Evolutionary conservation across 768 basidiomycete species (phyloP), one percentile per base, ranked within the genome.

Genomic region (Rhodotorula kratochvilovae): DNA sequence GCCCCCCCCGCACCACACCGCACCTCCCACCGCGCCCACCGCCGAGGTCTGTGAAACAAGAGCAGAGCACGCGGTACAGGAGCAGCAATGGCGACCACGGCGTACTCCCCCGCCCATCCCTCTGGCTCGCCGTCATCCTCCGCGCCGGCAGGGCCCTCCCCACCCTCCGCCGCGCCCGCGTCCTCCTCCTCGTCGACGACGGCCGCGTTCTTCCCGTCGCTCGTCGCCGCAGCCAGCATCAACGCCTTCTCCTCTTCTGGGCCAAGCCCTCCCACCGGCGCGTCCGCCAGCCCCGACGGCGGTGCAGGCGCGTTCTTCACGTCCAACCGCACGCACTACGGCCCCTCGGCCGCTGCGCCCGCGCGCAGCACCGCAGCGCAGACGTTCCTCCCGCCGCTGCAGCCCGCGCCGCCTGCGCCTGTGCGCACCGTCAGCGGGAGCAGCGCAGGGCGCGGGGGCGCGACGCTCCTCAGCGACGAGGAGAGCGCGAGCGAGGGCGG

Each of bases 401-500:
- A 57, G 48, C 57, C 57, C 27, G 45, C 57, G 0, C 45, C 61
- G 8, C 13, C 65, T 3, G 11, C 5, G 60, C 46, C 50, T 57
- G 63, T 2, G 67, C 67, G 8, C 61, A 51, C 23, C 31, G 63
- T 36, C 39, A 61, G 11, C 61, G 60, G 54, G 63, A 68, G 15
- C 39, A 21, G 3, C n/a, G n/a, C n/a, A n/a, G n/a, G n/a, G n/a
- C n/a, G n/a, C 2, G 67, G 55, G 42, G 66, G 66, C 5, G 67
- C 67, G 13, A 68, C 62, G 16, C 46, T 67, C 53, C 42, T 65
- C 11, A 68, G 63, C 59, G 63, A 68, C 63, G 71, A 68, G 13
- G 67, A 71, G 8, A 56, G 36, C 48, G 43, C 58, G 25, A 10
- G n/a, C 42, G 58, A 59, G 2, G 33, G 36, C 55, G 50, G 25